A percentile compares a stretch with the other conserved stretches of the same genome.
Evolutionary conservation across 805 yeast species (phyloP).

Genomic region (Metschnikowia lachancei): DNA sequence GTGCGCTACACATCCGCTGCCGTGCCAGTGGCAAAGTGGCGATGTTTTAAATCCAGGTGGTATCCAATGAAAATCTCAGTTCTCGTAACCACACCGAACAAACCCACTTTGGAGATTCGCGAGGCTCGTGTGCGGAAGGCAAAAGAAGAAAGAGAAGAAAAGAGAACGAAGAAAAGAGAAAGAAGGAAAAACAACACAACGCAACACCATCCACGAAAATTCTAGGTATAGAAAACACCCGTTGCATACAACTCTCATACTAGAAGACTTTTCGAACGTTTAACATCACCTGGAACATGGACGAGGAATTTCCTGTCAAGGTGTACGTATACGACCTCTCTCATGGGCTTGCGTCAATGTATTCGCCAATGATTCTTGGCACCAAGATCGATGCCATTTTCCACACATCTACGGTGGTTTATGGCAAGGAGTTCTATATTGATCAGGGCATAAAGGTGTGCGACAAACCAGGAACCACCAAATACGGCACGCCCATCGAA

Average conservation of each 20-base stretch:
- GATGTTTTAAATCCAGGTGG: too few relatives aligned
- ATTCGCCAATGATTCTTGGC: slow-evolving; percentile 53
- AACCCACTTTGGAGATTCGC: too few relatives aligned
- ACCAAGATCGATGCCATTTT: slow-evolving; percentile 58
- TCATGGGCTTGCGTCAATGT: slow-evolving; percentile 54
- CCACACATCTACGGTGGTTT: slow-evolving; percentile 59
- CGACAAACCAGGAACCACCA: slow-evolving; percentile 49
- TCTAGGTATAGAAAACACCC: not conserved
- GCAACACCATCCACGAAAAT: not conserved
- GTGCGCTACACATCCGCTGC: too few relatives aligned
- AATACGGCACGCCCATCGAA: slow-evolving; percentile 57
- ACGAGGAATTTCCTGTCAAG: slow-evolving; percentile 37
- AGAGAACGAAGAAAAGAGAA: not conserved
- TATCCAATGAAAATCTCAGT: too few relatives aligned
- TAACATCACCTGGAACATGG: slow-evolving; percentile 5
- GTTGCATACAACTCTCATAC: too few relatives aligned
- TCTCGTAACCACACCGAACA: too few relatives aligned
- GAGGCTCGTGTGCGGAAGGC: slow-evolving; percentile 9
- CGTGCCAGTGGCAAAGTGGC: too few relatives aligned
- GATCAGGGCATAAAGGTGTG: slow-evolving; percentile 53
- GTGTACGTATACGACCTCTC: slow-evolving; percentile 65
- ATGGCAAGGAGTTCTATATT: slow-evolving; percentile 55
- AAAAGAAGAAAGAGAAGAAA: not conserved
- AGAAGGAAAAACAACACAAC: not conserved
- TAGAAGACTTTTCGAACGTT: too few relatives aligned